Base-by-base conservation (phyloP, 306 rosid genomes). In the Dicorynia guianensis region DNA sequence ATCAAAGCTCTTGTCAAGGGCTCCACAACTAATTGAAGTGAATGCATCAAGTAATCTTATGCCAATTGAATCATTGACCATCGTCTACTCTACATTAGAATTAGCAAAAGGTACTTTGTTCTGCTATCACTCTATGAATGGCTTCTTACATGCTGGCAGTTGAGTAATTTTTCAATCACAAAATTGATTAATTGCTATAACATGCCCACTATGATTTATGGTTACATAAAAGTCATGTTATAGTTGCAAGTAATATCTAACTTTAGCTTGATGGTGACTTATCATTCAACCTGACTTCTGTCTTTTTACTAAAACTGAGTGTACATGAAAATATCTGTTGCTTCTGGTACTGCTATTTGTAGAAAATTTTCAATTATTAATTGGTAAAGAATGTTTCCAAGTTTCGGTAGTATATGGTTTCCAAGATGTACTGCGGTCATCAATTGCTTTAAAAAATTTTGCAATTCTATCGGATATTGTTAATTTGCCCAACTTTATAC, bases 41-140 rank as follows among this genome's bases (percentile, higher is more conserved):
- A 84, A 95, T 82, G 97, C 93, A 15, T 76, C 96, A 40, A 76
- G 85, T 72, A 95, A 95, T 89, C 75, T 85, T 65, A 85, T 90
- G 93, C 96, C 93, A 25, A 46, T 65, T 38, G 92, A 86, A 79
- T 86, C 96, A 65, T 75, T 90, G 80, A 15, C 58, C 65, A 63
- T 82, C 75, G 62, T 95, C 81, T 81, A 77, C 76, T 76, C 86
- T 46, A 95, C 96, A 54, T 83, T 90, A 54, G 82, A 86, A 83
- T 57, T 58, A 67, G 78, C 89, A 11, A 76, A 86, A 87, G 98
- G 99, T 95, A 85, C 62, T 25, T 25, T 25, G 30, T 54, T 80
- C 43, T 73, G 11, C 25, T 55, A 36, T 47, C 61, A 56, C 20
- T 44, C 34, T 56, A 58, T 59, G 44, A 53, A 33, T 62, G 77